Conservation (phyloP, 2,329 filamentous ascomycete genomes). For the Furcasterigmium furcatum region DNA sequence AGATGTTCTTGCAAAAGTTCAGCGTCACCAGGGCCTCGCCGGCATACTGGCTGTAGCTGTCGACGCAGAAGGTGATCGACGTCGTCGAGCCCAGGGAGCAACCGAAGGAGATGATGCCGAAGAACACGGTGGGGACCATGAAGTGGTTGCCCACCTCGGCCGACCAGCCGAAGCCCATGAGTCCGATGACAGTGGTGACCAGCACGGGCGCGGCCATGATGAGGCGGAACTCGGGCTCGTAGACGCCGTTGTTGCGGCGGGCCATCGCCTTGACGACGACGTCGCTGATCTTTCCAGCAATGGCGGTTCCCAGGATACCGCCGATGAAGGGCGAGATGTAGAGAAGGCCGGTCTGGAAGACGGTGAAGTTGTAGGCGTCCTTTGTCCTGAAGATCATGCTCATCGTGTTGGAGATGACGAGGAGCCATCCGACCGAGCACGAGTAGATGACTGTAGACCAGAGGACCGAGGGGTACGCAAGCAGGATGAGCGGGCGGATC, state of each 20-base stretch:
- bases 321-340: conserved; percentile 90
- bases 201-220: conserved; percentile 83
- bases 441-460: conserved; percentile 87
- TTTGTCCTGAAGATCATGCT: conserved; percentile 72
- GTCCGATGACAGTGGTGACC: conserved; percentile 74
- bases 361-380: conserved; percentile 73
- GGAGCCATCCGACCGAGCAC: conserved; percentile 90
- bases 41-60: conserved; percentile 89
- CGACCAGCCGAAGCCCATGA: conserved; percentile 96
- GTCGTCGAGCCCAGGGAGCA: conserved; percentile 89
- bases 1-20: conserved; percentile 91
- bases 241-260: conserved; percentile 78
- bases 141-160: conserved; percentile 70
- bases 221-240: conserved; percentile 85
- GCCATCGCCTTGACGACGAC: conserved; percentile 80
- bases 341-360: conserved; percentile 78
- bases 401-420: conserved; percentile 87
- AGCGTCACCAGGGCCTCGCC: conserved; percentile 91
- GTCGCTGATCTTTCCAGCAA: conserved; percentile 86
- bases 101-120: conserved; percentile 87
- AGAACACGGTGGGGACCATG: conserved; percentile 93
- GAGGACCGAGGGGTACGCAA: conserved; percentile 81
- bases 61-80: conserved; percentile 89
- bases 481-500: conserved; percentile 79
- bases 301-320: conserved; percentile 81